These are phyloP conservation scores for Verticillium isaacii DNA, from an alignment of 2,329 filamentous ascomycete genomes.

Conservation along the genomic window DNA sequence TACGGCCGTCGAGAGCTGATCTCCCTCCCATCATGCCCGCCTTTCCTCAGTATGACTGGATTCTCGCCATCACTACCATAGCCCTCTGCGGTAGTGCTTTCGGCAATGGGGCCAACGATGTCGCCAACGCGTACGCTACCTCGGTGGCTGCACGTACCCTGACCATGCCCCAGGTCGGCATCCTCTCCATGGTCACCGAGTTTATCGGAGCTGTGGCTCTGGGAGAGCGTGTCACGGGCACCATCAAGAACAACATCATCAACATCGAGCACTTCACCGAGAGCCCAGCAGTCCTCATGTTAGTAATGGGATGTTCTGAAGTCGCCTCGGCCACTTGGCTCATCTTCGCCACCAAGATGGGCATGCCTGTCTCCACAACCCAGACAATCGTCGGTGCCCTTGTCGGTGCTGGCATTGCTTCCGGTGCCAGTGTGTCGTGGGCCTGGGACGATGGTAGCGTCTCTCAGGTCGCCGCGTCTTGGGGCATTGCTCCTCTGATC, in stretches of 20 bases:
- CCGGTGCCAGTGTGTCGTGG: conserved; percentile 21
- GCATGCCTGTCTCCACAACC: conserved; percentile 10
- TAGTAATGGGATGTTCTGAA: conserved; percentile 10
- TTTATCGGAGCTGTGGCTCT: conserved; percentile 48
- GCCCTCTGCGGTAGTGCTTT: conserved; percentile 11
- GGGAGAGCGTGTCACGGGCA: conserved; percentile 37
- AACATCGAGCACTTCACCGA: conserved; percentile 26
- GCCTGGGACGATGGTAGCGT: conserved; percentile 14
- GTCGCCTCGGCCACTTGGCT: conserved; percentile 11
- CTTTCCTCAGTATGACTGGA: conserved; percentile 10
- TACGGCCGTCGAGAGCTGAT: not conserved
- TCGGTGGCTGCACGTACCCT: conserved; percentile 45
- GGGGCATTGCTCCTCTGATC: conserved; percentile 14
- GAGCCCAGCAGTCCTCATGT: conserved; percentile 12
- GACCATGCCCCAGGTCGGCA: conserved; percentile 45
- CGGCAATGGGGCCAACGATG: conserved; percentile 13
- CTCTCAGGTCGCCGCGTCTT: conserved; percentile 16
- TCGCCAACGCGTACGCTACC: conserved; percentile 44
- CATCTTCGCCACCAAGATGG: conserved; percentile 9
- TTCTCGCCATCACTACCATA: conserved; percentile 11
- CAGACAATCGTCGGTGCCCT: conserved; percentile 12
- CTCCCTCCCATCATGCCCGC: not conserved
- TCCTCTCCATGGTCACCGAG: conserved; percentile 43
- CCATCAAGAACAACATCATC: conserved; percentile 39
- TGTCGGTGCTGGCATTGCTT: conserved; percentile 17